Conservation (phyloP, 176 grass and related monocot species). For the Ampelocalamus luodianensis region DNA sequence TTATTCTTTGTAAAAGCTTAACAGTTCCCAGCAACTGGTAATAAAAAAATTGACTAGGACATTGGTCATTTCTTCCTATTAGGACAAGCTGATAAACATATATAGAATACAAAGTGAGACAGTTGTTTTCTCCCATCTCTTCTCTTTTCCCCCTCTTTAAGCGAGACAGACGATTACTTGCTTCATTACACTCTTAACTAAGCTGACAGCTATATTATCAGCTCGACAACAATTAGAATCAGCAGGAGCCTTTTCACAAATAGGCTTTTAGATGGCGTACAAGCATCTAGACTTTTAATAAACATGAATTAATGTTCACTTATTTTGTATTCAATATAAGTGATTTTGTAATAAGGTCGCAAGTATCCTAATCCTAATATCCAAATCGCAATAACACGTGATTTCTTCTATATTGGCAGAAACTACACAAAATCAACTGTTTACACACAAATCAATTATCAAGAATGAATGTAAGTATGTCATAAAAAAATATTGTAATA, state of each 20-base stretch:
- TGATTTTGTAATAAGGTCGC: neutral
- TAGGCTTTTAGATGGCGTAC: neutral
- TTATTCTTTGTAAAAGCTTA: neutral
- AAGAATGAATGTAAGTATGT: neutral
- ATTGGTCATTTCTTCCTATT: neutral
- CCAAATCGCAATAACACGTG: conserved; percentile 5
- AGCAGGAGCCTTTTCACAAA: neutral
- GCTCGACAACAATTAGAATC: neutral
- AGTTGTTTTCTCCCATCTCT: neutral
- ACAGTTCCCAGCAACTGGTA: neutral
- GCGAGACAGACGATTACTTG: neutral
- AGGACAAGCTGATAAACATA: neutral
- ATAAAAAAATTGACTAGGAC: neutral
- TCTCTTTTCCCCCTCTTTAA: neutral
- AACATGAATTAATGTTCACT: neutral
- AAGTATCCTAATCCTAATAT: conserved; percentile 17
- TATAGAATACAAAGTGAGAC: neutral
- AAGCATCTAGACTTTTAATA: neutral
- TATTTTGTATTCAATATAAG: neutral
- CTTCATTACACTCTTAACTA: neutral
- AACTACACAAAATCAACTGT: conserved; percentile 8
- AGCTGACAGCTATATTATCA: neutral
- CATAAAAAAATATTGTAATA: neutral
- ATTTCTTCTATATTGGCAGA: neutral
- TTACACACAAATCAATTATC: neutral